Percentiles rank a stretch among this genome's conserved stretches.
phyloP scores from a whole-genome alignment of 2,329 filamentous ascomycete species.

The Ilyonectria mors-panacis region DNA sequence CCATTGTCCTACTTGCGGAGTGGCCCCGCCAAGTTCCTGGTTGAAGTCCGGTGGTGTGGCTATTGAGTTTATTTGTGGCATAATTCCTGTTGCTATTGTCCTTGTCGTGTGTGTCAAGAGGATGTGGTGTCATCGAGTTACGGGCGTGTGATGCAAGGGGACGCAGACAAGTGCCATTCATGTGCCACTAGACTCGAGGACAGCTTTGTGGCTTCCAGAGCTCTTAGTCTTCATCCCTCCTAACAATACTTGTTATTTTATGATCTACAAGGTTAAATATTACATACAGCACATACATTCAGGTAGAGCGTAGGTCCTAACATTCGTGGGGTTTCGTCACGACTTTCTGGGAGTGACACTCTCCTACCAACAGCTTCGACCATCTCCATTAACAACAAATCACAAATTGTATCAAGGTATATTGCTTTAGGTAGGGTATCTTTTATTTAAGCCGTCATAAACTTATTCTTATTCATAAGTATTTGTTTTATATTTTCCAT shows the following conservation, averaged over 20 bases:
- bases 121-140: not conserved
- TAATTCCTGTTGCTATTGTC: not conserved
- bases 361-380: too few relatives aligned
- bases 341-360: too few relatives aligned
- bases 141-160: too few relatives aligned
- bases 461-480: not conserved
- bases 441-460: conserved; percentile 4
- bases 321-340: too few relatives aligned
- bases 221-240: too few relatives aligned
- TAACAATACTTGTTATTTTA: not conserved
- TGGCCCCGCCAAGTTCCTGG: not conserved
- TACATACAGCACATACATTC: too few relatives aligned
- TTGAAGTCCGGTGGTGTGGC: not conserved
- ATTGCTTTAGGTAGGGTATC: conserved; percentile 18
- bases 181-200: not conserved
- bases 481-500: not conserved
- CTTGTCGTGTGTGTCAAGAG: not conserved
- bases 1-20: conserved; percentile 21
- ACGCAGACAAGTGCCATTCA: too few relatives aligned
- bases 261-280: not conserved
- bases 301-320: too few relatives aligned
- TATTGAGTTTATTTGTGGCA: not conserved
- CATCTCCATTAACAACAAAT: too few relatives aligned
- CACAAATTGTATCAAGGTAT: too few relatives aligned
- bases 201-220: conserved; percentile 13